phyloP scores from a whole-genome alignment of 148 eudicot species.

The Pouteria glomerata region DNA sequence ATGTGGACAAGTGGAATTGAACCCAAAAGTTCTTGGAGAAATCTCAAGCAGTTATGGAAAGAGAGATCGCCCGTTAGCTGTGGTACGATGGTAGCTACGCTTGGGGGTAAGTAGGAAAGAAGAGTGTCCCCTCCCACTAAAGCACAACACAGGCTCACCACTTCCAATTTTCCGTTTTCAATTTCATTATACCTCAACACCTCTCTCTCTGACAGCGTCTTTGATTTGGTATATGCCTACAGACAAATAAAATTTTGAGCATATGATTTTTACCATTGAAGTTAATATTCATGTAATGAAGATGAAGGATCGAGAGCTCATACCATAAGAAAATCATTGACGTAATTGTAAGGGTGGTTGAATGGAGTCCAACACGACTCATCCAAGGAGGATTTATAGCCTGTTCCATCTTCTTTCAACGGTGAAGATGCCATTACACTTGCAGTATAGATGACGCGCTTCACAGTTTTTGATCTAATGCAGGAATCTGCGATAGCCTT shows the following conservation, averaged over 20 bases:
- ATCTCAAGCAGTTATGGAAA: constrained; percentile 1
- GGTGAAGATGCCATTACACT: constrained; percentile 27
- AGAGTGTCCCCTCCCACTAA: constrained; percentile 49
- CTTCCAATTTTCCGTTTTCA: constrained; percentile 18
- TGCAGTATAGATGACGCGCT: constrained; percentile 29
- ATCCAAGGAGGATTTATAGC: no score
- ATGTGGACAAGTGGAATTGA: constrained; percentile 43
- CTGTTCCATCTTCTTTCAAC: no score
- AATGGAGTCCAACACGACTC: no score
- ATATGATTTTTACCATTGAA: no score
- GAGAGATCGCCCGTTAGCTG: constrained; percentile 8
- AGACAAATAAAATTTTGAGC: no score
- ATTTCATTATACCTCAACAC: constrained; percentile 15
- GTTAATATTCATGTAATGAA: no score
- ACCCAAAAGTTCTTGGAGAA: constrained; percentile 30
- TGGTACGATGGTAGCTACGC: constrained; percentile 12
- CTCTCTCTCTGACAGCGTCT: constrained; percentile 35
- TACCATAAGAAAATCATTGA: background rate
- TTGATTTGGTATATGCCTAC: constrained; percentile 27
- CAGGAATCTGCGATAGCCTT: constrained; percentile 35
- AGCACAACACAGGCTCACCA: constrained; percentile 36
- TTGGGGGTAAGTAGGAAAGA: constrained; percentile 16
- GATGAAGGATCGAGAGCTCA: background rate
- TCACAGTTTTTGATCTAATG: constrained; percentile 35
- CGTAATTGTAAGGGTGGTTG: constrained; percentile 3